These are phyloP conservation scores for Elaeis oleifera DNA, from an alignment of 202 grass and related monocot species.

Conservation along the genomic window DNA sequence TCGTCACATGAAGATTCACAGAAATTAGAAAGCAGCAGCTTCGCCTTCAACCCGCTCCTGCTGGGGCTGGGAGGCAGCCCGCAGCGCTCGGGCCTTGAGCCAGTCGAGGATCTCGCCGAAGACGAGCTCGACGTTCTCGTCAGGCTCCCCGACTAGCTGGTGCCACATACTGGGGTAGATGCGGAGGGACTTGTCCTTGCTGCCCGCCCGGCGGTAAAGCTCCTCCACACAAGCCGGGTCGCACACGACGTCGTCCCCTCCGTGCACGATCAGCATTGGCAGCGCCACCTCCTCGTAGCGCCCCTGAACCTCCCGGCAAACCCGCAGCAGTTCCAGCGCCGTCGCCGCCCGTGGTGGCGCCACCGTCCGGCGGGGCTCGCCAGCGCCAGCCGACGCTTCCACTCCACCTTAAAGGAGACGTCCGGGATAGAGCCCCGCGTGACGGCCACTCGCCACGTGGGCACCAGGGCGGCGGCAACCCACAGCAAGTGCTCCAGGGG, in stretches of 20 bases:
- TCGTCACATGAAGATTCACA: too few species aligned
- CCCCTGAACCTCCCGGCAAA: slow-evolving; percentile 76
- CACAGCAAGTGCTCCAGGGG: slow-evolving; percentile 77
- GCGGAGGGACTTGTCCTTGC: slow-evolving; percentile 69
- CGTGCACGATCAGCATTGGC: slow-evolving; percentile 72
- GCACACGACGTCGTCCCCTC: slow-evolving; percentile 62
- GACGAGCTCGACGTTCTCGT: slow-evolving; percentile 73
- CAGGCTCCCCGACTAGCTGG: slow-evolving; percentile 76
- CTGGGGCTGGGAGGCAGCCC: too few species aligned
- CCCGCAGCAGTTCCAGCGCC: slow-evolving; percentile 65
- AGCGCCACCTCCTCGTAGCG: slow-evolving; percentile 66
- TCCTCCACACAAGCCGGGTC: slow-evolving; percentile 76
- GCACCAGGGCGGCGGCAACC: slow-evolving; percentile 41
- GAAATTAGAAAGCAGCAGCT: too few species aligned
- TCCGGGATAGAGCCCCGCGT: slow-evolving; percentile 65
- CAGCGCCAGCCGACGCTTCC: slow-evolving; percentile 59
- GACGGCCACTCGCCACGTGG: slow-evolving; percentile 73
- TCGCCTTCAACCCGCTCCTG: too few species aligned
- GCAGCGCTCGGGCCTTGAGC: slow-evolving; percentile 37
- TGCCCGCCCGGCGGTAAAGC: slow-evolving; percentile 52
- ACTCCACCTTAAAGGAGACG: slow-evolving; percentile 80
- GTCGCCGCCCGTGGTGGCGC: slow-evolving; percentile 61
- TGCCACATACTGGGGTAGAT: slow-evolving; percentile 93
- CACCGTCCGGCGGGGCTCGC: slow-evolving; percentile 40
- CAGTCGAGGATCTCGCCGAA: slow-evolving; percentile 69